A percentile compares a stretch with the other conserved stretches of the same genome.
Conservation (phyloP, 2,329 filamentous ascomycete species). For the Fragosphaeria purpurea region DNA sequence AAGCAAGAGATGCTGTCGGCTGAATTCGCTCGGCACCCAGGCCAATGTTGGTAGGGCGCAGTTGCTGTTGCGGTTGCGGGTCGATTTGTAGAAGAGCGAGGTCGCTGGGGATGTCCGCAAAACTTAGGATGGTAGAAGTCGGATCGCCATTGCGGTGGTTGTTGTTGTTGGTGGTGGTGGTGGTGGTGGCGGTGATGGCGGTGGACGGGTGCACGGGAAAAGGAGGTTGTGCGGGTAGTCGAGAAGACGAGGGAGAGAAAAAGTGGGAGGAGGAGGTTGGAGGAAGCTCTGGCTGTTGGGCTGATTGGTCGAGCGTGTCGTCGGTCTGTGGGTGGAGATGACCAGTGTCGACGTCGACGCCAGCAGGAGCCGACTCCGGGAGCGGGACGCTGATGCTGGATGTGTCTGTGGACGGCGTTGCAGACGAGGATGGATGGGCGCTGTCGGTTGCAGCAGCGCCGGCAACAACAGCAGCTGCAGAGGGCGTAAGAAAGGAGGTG, state of each 20-base stretch:
- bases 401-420: background rate
- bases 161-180: background rate
- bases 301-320: background rate
- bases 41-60: slow-evolving; percentile 8
- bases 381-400: slow-evolving; percentile 2
- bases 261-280: background rate
- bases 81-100: slow-evolving; percentile 25
- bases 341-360: background rate
- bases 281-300: background rate
- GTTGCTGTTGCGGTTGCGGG: slow-evolving; percentile 1
- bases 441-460: background rate
- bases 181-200: background rate
- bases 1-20: background rate
- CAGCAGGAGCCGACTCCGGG: slow-evolving; percentile 2
- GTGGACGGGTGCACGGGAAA: background rate
- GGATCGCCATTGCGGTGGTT: slow-evolving; percentile 6
- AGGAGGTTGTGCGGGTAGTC: background rate
- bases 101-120: slow-evolving; percentile 32
- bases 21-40: slow-evolving; percentile 7
- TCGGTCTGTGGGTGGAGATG: background rate
- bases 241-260: slow-evolving; percentile 1
- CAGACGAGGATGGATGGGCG: background rate
- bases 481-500: background rate
- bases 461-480: background rate
- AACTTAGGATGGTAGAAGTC: slow-evolving; percentile 21